Conservation (phyloP, 148 eudicot species). For the Cornus florida region DNA sequence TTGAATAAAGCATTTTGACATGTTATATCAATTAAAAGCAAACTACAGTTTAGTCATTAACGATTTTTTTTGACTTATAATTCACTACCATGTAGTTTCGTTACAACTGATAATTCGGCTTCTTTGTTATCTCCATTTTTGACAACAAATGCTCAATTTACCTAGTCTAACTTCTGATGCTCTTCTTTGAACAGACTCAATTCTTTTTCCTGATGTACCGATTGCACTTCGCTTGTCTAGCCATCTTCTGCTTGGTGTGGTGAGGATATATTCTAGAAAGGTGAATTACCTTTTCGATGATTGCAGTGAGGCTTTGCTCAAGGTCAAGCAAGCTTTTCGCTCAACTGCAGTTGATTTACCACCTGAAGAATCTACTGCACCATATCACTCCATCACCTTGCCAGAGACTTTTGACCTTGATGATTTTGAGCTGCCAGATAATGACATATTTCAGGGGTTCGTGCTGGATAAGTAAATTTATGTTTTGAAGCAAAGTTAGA, state of each 20-base stretch:
- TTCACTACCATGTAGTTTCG: not conserved
- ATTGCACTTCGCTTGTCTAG: conserved; percentile 96
- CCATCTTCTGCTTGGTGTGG: conserved; percentile 98
- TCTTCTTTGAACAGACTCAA: conserved; percentile 65
- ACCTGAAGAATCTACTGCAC: conserved; percentile 95
- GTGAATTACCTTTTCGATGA: conserved; percentile 95
- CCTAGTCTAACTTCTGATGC: not conserved
- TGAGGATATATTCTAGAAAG: conserved; percentile 91
- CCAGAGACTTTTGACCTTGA: conserved; percentile 99
- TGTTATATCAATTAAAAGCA: not conserved
- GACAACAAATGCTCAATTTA: not conserved
- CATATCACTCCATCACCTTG: conserved; percentile 94
- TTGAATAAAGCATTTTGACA: not conserved
- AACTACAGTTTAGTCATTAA: too few species aligned
- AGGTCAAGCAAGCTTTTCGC: conserved; percentile 93
- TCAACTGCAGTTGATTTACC: conserved; percentile 95
- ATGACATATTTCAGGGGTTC: conserved; percentile 77
- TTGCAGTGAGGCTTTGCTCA: conserved; percentile 94
- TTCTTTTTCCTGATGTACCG: conserved; percentile 86
- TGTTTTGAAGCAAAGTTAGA: not conserved
- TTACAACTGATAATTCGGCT: not conserved
- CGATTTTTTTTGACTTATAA: not conserved
- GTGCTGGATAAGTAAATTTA: conserved; percentile 20
- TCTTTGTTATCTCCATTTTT: not conserved
- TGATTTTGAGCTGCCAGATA: conserved; percentile 95